These are phyloP conservation scores for Fusarium nurragi DNA, from an alignment of 2,329 filamentous ascomycete genomes.

Conservation along the genomic window DNA sequence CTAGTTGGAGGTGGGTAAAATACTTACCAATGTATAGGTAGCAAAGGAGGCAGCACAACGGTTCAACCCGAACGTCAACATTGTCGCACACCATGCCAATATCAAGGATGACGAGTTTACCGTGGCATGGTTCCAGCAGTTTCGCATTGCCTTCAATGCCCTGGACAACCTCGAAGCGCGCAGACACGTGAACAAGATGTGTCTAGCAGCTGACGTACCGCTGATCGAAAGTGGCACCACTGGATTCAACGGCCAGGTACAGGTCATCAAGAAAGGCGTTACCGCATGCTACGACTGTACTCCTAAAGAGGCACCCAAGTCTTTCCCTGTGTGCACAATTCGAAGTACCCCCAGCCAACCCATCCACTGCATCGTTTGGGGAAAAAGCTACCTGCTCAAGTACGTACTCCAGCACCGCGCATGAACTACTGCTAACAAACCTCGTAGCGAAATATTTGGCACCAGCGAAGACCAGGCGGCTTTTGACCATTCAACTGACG, in stretches of 20 bases:
- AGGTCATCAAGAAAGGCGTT: constrained; percentile 90
- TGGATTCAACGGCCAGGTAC: constrained; percentile 96
- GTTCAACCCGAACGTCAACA: constrained; percentile 89
- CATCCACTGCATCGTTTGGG: constrained; percentile 99
- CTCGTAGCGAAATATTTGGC: constrained; percentile 80
- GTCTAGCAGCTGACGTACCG: constrained; percentile 87
- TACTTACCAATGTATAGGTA: constrained; percentile 64
- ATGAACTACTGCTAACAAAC: constrained; percentile 7
- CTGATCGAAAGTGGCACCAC: constrained; percentile 97
- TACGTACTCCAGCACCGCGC: constrained; percentile 45
- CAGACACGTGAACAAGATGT: constrained; percentile 97
- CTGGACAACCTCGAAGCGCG: constrained; percentile 94
- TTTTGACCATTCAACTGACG: constrained; percentile 81
- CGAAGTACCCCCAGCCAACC: constrained; percentile 94
- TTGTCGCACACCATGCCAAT: constrained; percentile 91
- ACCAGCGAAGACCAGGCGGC: constrained; percentile 85
- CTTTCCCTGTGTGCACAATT: constrained; percentile 96
- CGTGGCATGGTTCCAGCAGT: constrained; percentile 85
- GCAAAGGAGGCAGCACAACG: constrained; percentile 89
- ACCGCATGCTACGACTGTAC: constrained; percentile 98
- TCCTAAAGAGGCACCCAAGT: constrained; percentile 88
- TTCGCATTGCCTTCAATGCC: constrained; percentile 93
- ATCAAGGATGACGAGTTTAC: constrained; percentile 92
- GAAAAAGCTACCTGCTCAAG: constrained; percentile 93
- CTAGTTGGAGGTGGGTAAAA: constrained; percentile 8